Percentiles rank a stretch among this genome's conserved stretches.
Evolutionary conservation across 2,329 filamentous ascomycete species (phyloP).

Genomic region (Colletotrichum sp.): DNA sequence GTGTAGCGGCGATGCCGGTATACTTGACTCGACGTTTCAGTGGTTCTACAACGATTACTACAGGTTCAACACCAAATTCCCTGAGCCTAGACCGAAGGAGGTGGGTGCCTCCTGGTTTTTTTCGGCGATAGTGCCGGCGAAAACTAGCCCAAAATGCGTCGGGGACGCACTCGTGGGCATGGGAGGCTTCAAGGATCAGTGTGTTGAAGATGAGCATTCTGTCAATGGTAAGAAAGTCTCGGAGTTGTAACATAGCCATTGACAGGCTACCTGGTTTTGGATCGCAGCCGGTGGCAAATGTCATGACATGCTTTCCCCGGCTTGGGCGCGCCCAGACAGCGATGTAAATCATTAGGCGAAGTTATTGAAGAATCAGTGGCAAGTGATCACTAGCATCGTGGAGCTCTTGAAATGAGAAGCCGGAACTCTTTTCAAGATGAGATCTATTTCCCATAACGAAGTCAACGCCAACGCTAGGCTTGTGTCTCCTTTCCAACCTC

Average conservation of each 20-base stretch:
- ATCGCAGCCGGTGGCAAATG: not conserved
- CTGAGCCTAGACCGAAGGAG: not conserved
- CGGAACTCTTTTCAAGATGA: not conserved
- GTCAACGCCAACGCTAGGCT: not conserved
- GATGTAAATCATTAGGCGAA: not conserved
- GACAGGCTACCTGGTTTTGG: accelerated
- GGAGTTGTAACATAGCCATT: not conserved
- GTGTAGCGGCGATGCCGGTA: not conserved
- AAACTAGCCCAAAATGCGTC: not conserved
- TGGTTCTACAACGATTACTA: not conserved
- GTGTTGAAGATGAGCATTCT: not conserved
- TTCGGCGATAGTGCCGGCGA: not conserved
- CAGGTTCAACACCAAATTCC: not conserved
- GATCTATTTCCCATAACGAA: not conserved
- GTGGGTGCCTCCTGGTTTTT: not conserved
- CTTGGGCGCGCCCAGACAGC: not conserved
- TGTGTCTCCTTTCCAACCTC: not conserved
- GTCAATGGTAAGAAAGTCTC: not conserved
- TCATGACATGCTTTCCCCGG: not conserved
- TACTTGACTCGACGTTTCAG: not conserved
- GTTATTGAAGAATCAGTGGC: not conserved
- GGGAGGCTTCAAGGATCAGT: not conserved
- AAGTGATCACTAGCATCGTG: not conserved
- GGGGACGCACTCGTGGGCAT: not conserved
- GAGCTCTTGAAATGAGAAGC: not conserved